Evolutionary conservation across 2,329 filamentous ascomycete genomes (phyloP), one percentile per base, ranked within the genome.

Genomic region (Clonostachys rosea): DNA sequence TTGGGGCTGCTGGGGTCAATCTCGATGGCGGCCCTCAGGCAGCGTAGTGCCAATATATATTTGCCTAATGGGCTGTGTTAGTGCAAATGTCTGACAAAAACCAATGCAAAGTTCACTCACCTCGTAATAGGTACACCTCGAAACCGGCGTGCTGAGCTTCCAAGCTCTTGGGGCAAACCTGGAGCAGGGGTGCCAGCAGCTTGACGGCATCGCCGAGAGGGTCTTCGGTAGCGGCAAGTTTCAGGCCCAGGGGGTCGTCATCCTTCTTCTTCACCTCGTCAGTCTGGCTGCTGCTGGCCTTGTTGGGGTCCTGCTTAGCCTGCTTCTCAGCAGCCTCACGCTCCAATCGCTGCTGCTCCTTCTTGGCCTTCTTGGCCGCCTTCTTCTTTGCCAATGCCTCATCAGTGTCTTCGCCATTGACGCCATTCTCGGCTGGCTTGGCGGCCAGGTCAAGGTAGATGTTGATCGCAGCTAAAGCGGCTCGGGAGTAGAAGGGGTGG

Each of bases 401-500:
- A 10, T 83, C 78, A 3, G 69, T 71, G 43, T 69, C 64, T 24
- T 69, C 64, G 10, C 81, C 81, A 53, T 83, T 84, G 33, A 81
- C 70, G 4, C 80, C 83, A 51, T 88, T 86, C 1, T 74, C 70
- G 1, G 41, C 11, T 5, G 87, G 87, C 52, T 87, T 81, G 57
- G 96, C 92, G 52, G 87, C 76, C 54, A 99, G 76, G 53, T 83
- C 74, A 30, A 95, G 63, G 64, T 96, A 97, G 34, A 95, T 76
- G 51, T 85, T 81, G 50, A 95, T 79, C 6, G 92, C 91, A 46
- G 84, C 83, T 20, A 96, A 73, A 1, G 94, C 92, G 43, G 89
- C 88, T 41, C 90, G 79, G 5, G 87, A 86, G 69, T 89, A 99
- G 72, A 95, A 96, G 2, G 94, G 94, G 64, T 99, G 94, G 58